A percentile compares a stretch with the other conserved stretches of the same genome.
Conservation (phyloP, 495 filamentous ascomycete genomes). For the Neurospora discreta region DNA sequence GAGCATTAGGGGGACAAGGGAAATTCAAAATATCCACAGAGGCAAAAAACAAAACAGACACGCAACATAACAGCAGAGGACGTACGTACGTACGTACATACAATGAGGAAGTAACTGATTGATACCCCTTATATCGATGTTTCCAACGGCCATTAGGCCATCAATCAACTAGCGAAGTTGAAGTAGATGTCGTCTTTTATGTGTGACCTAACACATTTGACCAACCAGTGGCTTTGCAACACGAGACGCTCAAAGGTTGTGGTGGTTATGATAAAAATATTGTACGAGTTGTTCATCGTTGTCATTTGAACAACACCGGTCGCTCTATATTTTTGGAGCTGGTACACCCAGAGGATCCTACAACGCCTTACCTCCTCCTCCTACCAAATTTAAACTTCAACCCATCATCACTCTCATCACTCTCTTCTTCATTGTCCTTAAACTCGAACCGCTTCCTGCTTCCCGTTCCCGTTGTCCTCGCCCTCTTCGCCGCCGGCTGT, state of each 20-base stretch:
- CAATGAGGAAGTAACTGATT: neutral
- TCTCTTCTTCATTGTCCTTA: slow-evolving; percentile 27
- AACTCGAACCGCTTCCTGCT: slow-evolving; percentile 9
- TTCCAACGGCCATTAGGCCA: neutral
- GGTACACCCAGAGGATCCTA: neutral
- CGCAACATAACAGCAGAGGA: neutral
- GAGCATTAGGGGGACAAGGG: neutral
- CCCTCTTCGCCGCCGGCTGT: slow-evolving; percentile 33
- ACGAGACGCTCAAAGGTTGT: neutral
- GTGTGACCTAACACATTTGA: neutral
- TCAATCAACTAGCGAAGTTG: neutral
- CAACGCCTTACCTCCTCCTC: slow-evolving; percentile 10
- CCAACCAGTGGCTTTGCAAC: neutral
- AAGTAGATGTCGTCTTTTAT: neutral
- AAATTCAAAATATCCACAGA: neutral
- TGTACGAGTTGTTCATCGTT: neutral
- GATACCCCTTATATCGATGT: neutral
- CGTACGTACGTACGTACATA: neutral
- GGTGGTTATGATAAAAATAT: neutral
- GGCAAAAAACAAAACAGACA: neutral
- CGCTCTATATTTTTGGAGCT: neutral
- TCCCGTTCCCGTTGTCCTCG: slow-evolving; percentile 9
- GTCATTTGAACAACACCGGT: neutral
- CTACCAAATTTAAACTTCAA: slow-evolving; percentile 40
- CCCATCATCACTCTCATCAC: slow-evolving; percentile 41